A percentile compares a stretch with the other conserved stretches of the same genome.
Evolutionary conservation across 177 flowering plant species (phyloP).

Genomic region (Vitis hybrid): DNA sequence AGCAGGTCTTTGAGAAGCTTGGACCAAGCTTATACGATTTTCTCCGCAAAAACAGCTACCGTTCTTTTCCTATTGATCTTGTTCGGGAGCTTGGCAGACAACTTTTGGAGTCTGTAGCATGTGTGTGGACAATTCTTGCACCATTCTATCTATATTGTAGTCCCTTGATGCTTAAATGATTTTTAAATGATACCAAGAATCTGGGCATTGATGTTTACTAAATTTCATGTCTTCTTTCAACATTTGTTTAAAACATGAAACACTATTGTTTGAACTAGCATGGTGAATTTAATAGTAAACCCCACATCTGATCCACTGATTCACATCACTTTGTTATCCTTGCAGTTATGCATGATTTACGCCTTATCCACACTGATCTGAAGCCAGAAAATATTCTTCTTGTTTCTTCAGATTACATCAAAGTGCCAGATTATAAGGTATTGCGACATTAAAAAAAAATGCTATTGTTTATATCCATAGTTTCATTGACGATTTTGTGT

Average conservation of each 20-base stretch:
- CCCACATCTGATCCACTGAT: slow-evolving; percentile 15
- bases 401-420: slow-evolving; percentile 74
- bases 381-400: slow-evolving; percentile 95
- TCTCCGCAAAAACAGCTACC: slow-evolving; percentile 85
- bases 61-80: slow-evolving; percentile 86
- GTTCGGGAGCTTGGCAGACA: slow-evolving; percentile 93
- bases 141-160: slow-evolving; percentile 27
- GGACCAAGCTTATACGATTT: slow-evolving; percentile 93
- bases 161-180: slow-evolving; percentile 12
- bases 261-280: slow-evolving; percentile 4
- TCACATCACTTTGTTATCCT: slow-evolving; percentile 12
- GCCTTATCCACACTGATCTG: slow-evolving; percentile 87
- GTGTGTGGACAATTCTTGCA: slow-evolving; percentile 73
- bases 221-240: background rate
- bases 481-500: too few relatives aligned
- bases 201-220: background rate
- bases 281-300: background rate
- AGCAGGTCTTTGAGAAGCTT: slow-evolving; percentile 95
- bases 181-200: background rate
- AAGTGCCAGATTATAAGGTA: slow-evolving; percentile 89
- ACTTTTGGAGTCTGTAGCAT: slow-evolving; percentile 94
- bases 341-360: slow-evolving; percentile 92
- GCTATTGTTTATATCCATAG: background rate
- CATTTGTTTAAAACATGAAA: slow-evolving; percentile 1
- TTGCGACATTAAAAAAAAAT: background rate